Evolutionary conservation across 768 basidiomycete species (phyloP), one percentile per base, ranked within the genome.

Genomic region (Suillus weaverae): DNA sequence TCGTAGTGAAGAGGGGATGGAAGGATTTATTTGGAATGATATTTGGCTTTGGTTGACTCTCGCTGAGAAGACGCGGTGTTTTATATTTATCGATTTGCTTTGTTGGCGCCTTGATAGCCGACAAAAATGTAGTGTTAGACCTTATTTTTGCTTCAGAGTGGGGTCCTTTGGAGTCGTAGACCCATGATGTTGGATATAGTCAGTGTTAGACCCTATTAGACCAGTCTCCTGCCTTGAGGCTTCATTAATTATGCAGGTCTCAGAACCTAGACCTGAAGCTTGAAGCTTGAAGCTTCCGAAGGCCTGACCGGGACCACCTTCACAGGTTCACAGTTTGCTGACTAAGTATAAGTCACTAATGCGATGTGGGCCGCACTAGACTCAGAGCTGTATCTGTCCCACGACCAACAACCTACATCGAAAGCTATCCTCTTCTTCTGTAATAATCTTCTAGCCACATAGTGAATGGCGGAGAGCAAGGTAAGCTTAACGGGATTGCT

Each of bases 1-100:
- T 83, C 36, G 72, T 77, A 35, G 81, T 84, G 46, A 77, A 74
- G 65, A 72, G 81, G 20, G 78, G 82, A 3, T 85, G 84, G 84
- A 78, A 79, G 62, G 84, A 85, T 66, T 63, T 85, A 5, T 68
- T 83, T 4, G 75, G 80, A 3, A 74, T 80, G 13, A 69, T 85
- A 22, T 76, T 84, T 48, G 83, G 83, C 26, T 75, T 81, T 11
- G 70, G 79, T 36, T 81, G 64, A 76, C 26, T 39, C 55, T 38
- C 38, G 36, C 36, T 57, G 38, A 57, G 16, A 57, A 39, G 56
- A 18, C 26, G 38, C 26, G 56, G 26, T 41, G 53, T 54, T 54
- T 54, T 54, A 54, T 54, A 54, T 35, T 59, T 59, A 41, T 41
- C 30, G 26, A 5, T 41, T 20, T 41, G 10, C 22, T 39, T 56